These are phyloP conservation scores for Diplocarpon rosae DNA, from an alignment of 2,329 filamentous ascomycete species.

Conservation along the genomic window DNA sequence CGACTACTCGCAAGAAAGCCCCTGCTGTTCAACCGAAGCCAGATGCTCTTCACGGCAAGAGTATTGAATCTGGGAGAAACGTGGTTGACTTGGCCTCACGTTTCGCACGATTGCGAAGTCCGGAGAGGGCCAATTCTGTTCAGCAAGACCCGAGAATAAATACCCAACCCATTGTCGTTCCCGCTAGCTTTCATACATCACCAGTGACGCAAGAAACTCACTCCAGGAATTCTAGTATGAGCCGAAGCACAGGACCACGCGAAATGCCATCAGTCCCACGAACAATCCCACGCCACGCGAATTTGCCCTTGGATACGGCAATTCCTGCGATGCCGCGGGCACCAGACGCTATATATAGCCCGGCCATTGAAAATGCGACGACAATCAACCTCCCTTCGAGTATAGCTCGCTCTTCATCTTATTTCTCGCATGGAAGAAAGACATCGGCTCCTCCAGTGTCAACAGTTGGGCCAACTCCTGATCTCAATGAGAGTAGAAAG, in stretches of 20 bases:
- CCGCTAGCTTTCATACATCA: constrained; percentile 17
- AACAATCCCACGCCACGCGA: constrained; percentile 11
- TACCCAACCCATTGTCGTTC: constrained; percentile 35
- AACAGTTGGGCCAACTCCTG: constrained; percentile 17
- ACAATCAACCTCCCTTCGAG: constrained; percentile 20
- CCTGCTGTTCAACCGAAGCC: constrained; percentile 54
- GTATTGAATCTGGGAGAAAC: constrained; percentile 30
- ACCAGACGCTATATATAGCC: constrained; percentile 29
- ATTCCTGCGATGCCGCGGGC: constrained; percentile 25
- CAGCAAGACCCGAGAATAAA: constrained; percentile 42
- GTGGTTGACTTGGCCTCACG: constrained; percentile 39
- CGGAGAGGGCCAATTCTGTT: constrained; percentile 28
- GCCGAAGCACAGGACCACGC: constrained; percentile 19
- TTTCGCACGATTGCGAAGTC: constrained; percentile 43
- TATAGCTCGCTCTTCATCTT: constrained; percentile 20
- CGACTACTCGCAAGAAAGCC: constrained; percentile 29
- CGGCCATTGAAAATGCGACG: constrained; percentile 19
- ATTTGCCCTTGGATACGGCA: constrained; percentile 17
- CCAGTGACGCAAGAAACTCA: constrained; percentile 1
- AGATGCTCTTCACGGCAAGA: constrained; percentile 51
- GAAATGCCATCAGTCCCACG: constrained; percentile 24
- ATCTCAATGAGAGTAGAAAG: constrained; percentile 11
- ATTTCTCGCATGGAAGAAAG: constrained; percentile 13
- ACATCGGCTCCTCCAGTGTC: constrained; percentile 20
- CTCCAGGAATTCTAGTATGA: constrained; percentile 2